phyloP scores from a whole-genome alignment of 1,284 basidiomycete genomes.

The Leccinum pallidistipes region DNA sequence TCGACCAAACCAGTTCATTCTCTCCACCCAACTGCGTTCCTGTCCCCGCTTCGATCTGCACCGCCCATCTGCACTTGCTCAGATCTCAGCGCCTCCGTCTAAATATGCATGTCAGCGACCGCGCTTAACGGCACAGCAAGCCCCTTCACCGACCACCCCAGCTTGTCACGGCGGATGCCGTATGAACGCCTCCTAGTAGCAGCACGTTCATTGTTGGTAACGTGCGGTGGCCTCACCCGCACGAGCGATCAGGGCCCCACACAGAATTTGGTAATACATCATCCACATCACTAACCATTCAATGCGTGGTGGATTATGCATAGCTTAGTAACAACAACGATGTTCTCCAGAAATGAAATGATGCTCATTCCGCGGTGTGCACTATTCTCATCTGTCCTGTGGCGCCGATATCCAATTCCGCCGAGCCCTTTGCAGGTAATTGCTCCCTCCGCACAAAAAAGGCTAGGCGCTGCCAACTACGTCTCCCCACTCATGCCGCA shows the following conservation, averaged over 20 bases:
- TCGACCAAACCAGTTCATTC: conserved; percentile 9
- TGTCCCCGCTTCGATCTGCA: conserved; percentile 11
- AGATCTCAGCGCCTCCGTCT: conserved; percentile 9
- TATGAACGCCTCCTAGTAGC: conserved; percentile 5
- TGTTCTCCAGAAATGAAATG: conserved; percentile 16
- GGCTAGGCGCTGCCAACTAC: background rate
- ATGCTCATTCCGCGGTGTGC: background rate
- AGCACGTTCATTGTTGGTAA: background rate
- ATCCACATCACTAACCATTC: conserved; percentile 6
- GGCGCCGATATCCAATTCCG: background rate
- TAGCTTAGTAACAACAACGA: conserved; percentile 4
- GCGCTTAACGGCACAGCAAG: conserved; percentile 5
- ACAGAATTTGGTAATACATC: conserved; percentile 5
- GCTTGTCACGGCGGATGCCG: conserved; percentile 24
- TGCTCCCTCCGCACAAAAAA: background rate
- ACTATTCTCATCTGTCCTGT: conserved; percentile 8
- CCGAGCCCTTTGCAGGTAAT: background rate
- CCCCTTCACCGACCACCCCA: conserved; percentile 7
- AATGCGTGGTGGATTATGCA: conserved; percentile 3
- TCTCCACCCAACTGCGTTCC: background rate
- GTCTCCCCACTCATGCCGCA: background rate
- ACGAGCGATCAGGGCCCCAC: conserved; percentile 24
- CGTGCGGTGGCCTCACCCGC: conserved; percentile 13
- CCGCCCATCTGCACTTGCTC: conserved; percentile 18
- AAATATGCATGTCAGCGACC: conserved; percentile 1